These are phyloP conservation scores for Aristolochia californica DNA, from an alignment of 164 flowering plant species.

Conservation along the genomic window DNA sequence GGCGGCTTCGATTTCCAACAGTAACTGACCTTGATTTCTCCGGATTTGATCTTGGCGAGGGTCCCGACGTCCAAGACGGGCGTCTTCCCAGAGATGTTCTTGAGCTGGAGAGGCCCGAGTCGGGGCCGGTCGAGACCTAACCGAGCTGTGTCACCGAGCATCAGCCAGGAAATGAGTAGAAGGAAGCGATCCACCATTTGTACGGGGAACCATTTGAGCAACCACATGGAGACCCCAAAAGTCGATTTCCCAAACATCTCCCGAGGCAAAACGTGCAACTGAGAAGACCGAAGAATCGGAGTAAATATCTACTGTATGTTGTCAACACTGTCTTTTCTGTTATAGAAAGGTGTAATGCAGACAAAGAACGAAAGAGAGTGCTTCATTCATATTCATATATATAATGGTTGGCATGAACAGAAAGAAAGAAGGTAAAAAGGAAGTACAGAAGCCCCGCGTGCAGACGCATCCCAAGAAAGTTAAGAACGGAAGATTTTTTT, in stretches of 20 bases:
- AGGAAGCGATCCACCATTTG: constrained; percentile 64
- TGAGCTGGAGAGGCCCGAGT: constrained; percentile 73
- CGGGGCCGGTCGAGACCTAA: constrained; percentile 57
- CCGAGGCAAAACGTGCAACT: constrained; percentile 88
- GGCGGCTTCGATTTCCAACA: too few relatives aligned
- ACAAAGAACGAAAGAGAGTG: neutral
- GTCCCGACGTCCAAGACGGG: constrained; percentile 92
- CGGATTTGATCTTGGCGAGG: constrained; percentile 62
- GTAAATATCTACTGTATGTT: neutral
- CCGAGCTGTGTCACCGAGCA: constrained; percentile 59
- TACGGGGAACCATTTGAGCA: constrained; percentile 82
- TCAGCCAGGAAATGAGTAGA: constrained; percentile 35
- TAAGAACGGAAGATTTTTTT: constrained; percentile 3
- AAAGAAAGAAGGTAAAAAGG: neutral
- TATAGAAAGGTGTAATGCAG: neutral
- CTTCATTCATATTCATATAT: too few relatives aligned
- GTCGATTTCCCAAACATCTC: constrained; percentile 92
- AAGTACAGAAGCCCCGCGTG: constrained; percentile 22
- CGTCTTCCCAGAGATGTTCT: constrained; percentile 66
- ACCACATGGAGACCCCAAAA: constrained; percentile 79
- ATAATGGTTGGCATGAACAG: too few relatives aligned
- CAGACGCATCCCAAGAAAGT: constrained; percentile 37
- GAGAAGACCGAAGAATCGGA: constrained; percentile 7
- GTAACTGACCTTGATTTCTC: constrained; percentile 77
- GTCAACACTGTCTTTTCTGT: too few relatives aligned